phyloP scores from a whole-genome alignment of 257 asterid genomes.

The Rehmannia glutinosa region DNA sequence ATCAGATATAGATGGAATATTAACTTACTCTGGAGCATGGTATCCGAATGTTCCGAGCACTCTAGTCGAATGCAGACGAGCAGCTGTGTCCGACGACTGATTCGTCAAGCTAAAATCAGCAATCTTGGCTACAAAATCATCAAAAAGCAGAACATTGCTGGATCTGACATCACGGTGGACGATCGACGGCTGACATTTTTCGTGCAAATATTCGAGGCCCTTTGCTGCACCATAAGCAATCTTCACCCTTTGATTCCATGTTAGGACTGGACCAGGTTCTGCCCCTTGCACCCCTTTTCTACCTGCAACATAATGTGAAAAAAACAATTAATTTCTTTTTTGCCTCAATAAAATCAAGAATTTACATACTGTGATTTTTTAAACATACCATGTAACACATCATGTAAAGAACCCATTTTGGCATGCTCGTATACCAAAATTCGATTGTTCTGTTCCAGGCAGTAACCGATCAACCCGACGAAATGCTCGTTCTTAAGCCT shows the following conservation, averaged over 20 bases:
- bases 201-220: conserved; percentile 87
- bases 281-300: conserved; percentile 95
- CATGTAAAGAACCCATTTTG: conserved; percentile 75
- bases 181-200: conserved; percentile 77
- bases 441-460: conserved; percentile 60
- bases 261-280: conserved; percentile 86
- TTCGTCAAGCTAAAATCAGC: conserved; percentile 84
- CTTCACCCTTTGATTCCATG: conserved; percentile 86
- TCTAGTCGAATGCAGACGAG: conserved; percentile 88
- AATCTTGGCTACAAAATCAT: conserved; percentile 69
- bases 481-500: conserved; percentile 75
- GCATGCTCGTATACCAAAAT: conserved; percentile 78
- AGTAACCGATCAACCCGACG: conserved; percentile 67
- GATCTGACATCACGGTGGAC: conserved; percentile 92
- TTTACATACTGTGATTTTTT: not conserved
- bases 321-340: not conserved
- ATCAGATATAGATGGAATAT: not conserved
- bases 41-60: conserved; percentile 91
- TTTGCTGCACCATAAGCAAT: conserved; percentile 88
- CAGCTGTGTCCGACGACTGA: conserved; percentile 89
- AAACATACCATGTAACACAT: conserved; percentile 69
- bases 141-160: conserved; percentile 84
- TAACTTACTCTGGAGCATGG: conserved; percentile 85
- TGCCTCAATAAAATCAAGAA: not conserved
- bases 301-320: conserved; percentile 32